Conservation (phyloP, 176 grass and related monocot species). For the Carex pumila region DNA sequence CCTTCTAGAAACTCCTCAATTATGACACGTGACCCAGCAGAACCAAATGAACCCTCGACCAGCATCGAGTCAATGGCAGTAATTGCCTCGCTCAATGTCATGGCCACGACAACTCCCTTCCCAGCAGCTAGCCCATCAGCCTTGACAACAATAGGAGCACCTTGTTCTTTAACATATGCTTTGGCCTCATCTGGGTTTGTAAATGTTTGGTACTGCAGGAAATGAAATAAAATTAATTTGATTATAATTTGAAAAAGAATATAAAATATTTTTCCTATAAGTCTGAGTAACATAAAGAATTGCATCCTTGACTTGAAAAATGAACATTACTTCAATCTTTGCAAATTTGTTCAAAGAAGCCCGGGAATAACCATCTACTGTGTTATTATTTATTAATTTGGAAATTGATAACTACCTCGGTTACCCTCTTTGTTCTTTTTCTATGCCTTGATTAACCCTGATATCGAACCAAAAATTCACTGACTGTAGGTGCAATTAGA, state of each 20-base stretch:
- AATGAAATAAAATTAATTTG: background rate
- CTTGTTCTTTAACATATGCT: slow-evolving; percentile 52
- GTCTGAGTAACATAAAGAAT: background rate
- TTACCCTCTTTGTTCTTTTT: background rate
- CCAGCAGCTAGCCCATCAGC: slow-evolving; percentile 84
- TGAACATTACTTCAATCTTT: background rate
- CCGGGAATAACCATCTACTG: background rate
- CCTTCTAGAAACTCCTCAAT: slow-evolving; percentile 90
- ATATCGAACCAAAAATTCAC: background rate
- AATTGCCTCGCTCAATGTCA: slow-evolving; percentile 62
- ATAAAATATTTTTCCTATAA: background rate
- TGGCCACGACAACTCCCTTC: slow-evolving; percentile 75
- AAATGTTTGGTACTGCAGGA: slow-evolving; percentile 66
- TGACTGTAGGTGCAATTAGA: background rate
- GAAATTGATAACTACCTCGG: background rate
- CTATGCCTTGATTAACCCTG: background rate
- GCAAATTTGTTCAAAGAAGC: background rate
- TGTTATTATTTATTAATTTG: background rate
- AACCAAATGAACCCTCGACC: slow-evolving; percentile 66
- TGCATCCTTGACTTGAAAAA: background rate
- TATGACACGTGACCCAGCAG: slow-evolving; percentile 66
- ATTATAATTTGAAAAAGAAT: background rate
- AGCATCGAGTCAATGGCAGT: slow-evolving; percentile 78
- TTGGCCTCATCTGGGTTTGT: slow-evolving; percentile 59
- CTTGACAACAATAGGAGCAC: slow-evolving; percentile 77